Conservation (phyloP, 371 early-diverging fungal species). For the Syncephalastrum racemosum region DNA sequence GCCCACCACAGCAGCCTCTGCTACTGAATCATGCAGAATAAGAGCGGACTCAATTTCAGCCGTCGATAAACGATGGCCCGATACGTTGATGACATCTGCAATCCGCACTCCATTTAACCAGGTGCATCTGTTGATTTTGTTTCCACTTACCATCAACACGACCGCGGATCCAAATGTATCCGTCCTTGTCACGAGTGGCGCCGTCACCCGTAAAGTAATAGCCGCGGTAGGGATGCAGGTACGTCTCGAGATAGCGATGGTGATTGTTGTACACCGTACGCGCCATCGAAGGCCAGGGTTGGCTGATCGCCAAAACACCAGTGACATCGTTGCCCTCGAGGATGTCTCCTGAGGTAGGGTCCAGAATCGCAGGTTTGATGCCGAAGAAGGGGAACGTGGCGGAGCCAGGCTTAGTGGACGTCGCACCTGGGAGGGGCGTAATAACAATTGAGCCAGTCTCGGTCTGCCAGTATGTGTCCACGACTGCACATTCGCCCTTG, state of each 20-base stretch:
- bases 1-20: conserved; percentile 96
- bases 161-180: conserved; percentile 95
- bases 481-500: conserved; percentile 82
- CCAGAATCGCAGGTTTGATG: conserved; percentile 84
- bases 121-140: not conserved
- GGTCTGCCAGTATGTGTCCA: conserved; percentile 97
- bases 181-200: conserved; percentile 86
- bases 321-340: conserved; percentile 78
- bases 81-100: conserved; percentile 93
- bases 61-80: conserved; percentile 96
- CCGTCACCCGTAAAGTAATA: conserved; percentile 93
- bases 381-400: conserved; percentile 98
- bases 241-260: conserved; percentile 87
- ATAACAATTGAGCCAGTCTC: conserved; percentile 96
- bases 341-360: conserved; percentile 76
- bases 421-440: conserved; percentile 88
- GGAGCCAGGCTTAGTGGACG: conserved; percentile 90
- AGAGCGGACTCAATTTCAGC: conserved; percentile 95
- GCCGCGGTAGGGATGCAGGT: conserved; percentile 84
- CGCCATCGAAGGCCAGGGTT: conserved; percentile 96
- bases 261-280: conserved; percentile 91
- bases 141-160: conserved; percentile 75
- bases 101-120: not conserved
- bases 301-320: conserved; percentile 89
- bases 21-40: conserved; percentile 77